A percentile compares a stretch with the other conserved stretches of the same genome.
Conservation (phyloP, 116 monocot genomes). For the Posidonia oceanica region DNA sequence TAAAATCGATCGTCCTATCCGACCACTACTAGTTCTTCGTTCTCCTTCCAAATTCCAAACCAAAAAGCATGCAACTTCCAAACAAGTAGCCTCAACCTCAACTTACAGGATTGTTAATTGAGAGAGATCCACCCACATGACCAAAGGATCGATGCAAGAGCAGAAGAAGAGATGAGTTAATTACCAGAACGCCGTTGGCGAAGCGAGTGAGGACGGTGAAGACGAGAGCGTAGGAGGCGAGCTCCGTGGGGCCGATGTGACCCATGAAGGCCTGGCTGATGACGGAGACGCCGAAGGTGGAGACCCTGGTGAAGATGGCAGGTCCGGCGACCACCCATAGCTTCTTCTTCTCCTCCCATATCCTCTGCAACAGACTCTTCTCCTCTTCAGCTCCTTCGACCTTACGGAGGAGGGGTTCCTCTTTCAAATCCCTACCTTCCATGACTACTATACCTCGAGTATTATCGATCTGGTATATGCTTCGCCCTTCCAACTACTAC, state of each 20-base stretch:
- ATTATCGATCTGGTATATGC: too few relatives aligned
- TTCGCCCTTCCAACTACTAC: too few relatives aligned
- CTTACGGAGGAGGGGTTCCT: neutral
- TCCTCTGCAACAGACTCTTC: constrained; percentile 10
- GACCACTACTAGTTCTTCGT: too few relatives aligned
- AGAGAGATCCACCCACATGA: too few relatives aligned
- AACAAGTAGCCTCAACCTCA: too few relatives aligned
- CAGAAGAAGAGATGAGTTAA: too few relatives aligned
- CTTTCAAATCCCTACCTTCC: neutral
- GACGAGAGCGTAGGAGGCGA: constrained; percentile 50
- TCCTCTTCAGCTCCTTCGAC: neutral
- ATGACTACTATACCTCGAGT: neutral
- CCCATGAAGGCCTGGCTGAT: constrained; percentile 62
- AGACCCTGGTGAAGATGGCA: constrained; percentile 38
- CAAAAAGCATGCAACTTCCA: too few relatives aligned
- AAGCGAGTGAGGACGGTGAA: constrained; percentile 52
- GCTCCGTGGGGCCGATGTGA: constrained; percentile 48
- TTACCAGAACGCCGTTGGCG: constrained; percentile 40
- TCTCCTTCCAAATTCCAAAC: too few relatives aligned
- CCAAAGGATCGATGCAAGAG: too few relatives aligned
- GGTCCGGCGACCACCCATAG: constrained; percentile 53
- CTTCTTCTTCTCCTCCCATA: constrained; percentile 45
- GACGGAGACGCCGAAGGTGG: constrained; percentile 35
- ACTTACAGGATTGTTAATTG: too few relatives aligned
- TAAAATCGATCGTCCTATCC: too few relatives aligned